phyloP scores from a whole-genome alignment of 2,329 filamentous ascomycete species.

The Phyllachora maydis region DNA sequence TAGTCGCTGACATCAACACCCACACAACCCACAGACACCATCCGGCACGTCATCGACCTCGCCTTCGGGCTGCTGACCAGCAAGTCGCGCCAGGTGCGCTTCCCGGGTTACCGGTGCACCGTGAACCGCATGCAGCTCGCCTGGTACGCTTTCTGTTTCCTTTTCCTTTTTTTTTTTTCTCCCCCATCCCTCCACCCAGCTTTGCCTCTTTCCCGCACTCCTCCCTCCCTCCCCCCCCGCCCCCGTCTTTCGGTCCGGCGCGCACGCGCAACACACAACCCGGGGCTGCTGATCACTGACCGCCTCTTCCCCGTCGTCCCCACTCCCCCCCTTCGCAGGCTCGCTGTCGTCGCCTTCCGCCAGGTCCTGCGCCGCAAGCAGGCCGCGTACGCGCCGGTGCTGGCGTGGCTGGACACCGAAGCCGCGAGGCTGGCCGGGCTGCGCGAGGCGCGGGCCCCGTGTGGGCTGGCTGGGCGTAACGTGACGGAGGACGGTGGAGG shows the following conservation, averaged over 20 bases:
- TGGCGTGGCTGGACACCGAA: constrained; percentile 45
- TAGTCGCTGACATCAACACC: too few species aligned
- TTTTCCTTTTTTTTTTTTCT: not conserved
- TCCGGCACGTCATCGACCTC: constrained; percentile 43
- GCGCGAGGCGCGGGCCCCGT: too few species aligned
- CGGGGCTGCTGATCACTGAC: not conserved
- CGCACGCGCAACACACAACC: too few species aligned
- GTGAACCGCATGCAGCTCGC: constrained; percentile 37
- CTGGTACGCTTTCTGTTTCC: too few species aligned
- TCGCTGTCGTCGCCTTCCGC: constrained; percentile 50
- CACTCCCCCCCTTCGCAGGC: constrained; percentile 18
- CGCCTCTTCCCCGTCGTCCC: not conserved
- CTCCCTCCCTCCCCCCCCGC: too few species aligned
- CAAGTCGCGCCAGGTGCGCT: constrained; percentile 19
- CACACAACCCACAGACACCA: constrained; percentile 17
- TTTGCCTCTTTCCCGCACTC: constrained; percentile 1
- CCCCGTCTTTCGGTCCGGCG: too few species aligned
- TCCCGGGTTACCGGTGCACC: constrained; percentile 32
- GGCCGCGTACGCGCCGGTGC: constrained; percentile 39
- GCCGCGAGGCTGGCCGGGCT: constrained; percentile 17
- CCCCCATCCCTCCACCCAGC: too few species aligned
- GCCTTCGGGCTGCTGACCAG: constrained; percentile 43
- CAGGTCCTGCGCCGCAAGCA: constrained; percentile 51
- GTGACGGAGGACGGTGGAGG: too few species aligned
- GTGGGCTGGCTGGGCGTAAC: too few species aligned